Conservation (phyloP, 345 rosid genomes). For the Salix udensis region DNA sequence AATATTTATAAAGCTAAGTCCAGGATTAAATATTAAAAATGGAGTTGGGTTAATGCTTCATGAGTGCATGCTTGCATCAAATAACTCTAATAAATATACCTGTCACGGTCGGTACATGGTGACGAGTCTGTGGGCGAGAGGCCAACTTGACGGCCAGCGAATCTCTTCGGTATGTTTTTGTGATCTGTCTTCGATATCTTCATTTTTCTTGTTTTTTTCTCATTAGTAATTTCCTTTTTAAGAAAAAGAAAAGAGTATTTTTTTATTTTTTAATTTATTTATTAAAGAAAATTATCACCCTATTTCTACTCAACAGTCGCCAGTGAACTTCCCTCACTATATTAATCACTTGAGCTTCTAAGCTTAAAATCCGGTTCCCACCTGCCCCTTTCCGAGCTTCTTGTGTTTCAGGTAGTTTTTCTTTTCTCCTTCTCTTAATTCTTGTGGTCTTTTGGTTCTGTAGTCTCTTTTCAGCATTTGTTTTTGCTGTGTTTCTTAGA, state of each 20-base stretch:
- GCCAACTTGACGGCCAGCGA: not conserved
- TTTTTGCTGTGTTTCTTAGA: not conserved
- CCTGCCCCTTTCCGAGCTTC: not conserved
- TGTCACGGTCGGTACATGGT: not conserved
- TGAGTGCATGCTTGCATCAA: not conserved
- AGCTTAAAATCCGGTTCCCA: not conserved
- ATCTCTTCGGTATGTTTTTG: not conserved
- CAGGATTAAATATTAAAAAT: not conserved
- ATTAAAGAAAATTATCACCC: not conserved
- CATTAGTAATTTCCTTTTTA: not conserved
- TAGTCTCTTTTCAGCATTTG: not conserved
- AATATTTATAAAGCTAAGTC: no score
- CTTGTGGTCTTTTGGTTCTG: not conserved
- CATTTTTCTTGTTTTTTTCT: not conserved
- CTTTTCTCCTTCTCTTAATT: not conserved
- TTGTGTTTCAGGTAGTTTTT: not conserved
- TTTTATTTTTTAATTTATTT: no score
- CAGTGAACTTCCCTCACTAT: not conserved
- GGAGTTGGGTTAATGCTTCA: not conserved
- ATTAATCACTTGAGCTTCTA: not conserved
- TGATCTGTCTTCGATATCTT: conserved; percentile 1
- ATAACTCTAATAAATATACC: not conserved
- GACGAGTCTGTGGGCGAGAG: not conserved
- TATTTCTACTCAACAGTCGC: not conserved
- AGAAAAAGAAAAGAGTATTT: not conserved